Percentiles rank a stretch among this genome's conserved stretches.
Evolutionary conservation across 139 green algal species (phyloP).

Genomic region (Chloropicon primus): DNA sequence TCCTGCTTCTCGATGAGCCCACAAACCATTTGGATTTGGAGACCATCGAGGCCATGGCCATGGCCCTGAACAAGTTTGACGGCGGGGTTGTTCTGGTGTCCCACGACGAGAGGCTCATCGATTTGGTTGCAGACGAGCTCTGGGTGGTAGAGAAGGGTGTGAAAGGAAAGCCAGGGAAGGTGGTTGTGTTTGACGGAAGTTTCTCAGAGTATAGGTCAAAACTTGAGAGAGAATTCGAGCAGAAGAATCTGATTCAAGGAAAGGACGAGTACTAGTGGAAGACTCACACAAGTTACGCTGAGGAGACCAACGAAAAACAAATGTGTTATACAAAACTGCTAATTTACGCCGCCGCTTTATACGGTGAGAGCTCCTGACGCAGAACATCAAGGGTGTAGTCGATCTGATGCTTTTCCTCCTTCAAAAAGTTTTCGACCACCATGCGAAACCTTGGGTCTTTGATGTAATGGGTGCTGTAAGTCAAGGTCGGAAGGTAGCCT

Average conservation of each 20-base stretch:
- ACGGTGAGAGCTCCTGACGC: constrained; percentile 32
- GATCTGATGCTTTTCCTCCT: constrained; percentile 33
- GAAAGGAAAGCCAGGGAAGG: constrained; percentile 15
- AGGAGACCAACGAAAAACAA: too few species aligned
- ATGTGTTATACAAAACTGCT: too few species aligned
- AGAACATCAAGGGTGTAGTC: constrained; percentile 35
- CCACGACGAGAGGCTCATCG: constrained; percentile 48
- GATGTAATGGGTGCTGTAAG: constrained; percentile 68
- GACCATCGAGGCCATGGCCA: constrained; percentile 64
- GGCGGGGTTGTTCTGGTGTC: constrained; percentile 54
- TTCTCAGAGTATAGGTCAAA: constrained; percentile 37
- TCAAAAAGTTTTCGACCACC: constrained; percentile 17
- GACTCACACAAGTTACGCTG: too few species aligned
- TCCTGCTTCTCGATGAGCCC: constrained; percentile 58
- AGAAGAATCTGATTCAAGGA: constrained; percentile 4
- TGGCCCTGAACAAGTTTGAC: constrained; percentile 62
- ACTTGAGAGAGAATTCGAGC: constrained; percentile 23
- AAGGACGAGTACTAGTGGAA: too few species aligned
- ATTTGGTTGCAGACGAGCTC: constrained; percentile 30
- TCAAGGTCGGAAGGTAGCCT: constrained; percentile 44
- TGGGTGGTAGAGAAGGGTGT: constrained; percentile 29
- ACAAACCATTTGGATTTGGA: constrained; percentile 85
- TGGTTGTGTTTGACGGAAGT: constrained; percentile 28
- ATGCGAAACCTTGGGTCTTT: constrained; percentile 27
- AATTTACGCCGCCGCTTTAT: constrained; percentile 20